Conservation (phyloP, 305 asterid genomes). For the Ajuga reptans region DNA sequence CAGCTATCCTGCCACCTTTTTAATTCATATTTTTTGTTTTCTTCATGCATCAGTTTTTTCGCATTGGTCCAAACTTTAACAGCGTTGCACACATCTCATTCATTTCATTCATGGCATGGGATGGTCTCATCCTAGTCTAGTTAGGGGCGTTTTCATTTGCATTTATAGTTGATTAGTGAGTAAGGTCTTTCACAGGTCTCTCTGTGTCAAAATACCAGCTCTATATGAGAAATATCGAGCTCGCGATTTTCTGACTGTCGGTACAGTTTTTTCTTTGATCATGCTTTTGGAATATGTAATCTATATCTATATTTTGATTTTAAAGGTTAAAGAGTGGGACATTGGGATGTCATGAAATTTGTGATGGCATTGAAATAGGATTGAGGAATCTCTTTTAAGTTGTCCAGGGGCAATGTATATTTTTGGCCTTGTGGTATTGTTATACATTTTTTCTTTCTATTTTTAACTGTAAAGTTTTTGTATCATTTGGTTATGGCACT, state of each 20-base stretch:
- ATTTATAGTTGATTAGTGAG: slow-evolving; percentile 33
- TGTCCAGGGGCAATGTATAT: slow-evolving; percentile 36
- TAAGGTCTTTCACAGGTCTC: slow-evolving; percentile 26
- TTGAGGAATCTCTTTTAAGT: slow-evolving; percentile 22
- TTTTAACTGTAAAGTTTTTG: slow-evolving; percentile 7
- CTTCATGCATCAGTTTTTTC: slow-evolving; percentile 28
- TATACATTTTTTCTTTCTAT: slow-evolving; percentile 10
- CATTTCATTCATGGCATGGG: slow-evolving; percentile 33
- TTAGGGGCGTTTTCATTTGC: slow-evolving; percentile 43
- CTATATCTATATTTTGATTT: slow-evolving; percentile 21
- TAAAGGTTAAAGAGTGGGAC: slow-evolving; percentile 20
- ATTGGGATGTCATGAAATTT: slow-evolving; percentile 34
- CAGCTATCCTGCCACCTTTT: slow-evolving; percentile 29
- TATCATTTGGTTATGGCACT: background rate
- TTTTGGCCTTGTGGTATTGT: slow-evolving; percentile 31
- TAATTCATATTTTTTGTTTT: slow-evolving; percentile 13
- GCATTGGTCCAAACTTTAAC: slow-evolving; percentile 44
- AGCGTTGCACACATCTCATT: slow-evolving; percentile 45
- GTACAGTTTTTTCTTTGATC: slow-evolving; percentile 31
- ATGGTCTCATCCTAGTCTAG: slow-evolving; percentile 27
- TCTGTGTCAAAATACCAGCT: slow-evolving; percentile 25
- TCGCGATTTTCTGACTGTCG: slow-evolving; percentile 19
- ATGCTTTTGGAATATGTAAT: slow-evolving; percentile 30
- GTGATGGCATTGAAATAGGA: slow-evolving; percentile 34
- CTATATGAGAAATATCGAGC: slow-evolving; percentile 32